Percentiles rank a stretch among this genome's conserved stretches.
phyloP scores from a whole-genome alignment of 139 green algal genomes.

The Picochlorum sp. region DNA sequence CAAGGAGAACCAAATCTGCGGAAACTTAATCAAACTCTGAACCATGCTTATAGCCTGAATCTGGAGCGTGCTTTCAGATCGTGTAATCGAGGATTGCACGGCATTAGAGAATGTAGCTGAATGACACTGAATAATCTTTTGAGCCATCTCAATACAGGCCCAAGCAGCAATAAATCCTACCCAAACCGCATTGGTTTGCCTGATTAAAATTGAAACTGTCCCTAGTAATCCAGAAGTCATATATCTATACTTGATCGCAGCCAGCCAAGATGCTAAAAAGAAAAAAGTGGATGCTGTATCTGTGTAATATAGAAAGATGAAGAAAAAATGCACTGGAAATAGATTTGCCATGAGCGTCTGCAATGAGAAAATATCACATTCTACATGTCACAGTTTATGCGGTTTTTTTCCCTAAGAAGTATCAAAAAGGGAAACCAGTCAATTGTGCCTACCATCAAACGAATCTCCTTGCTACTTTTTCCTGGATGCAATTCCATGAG shows the following conservation, averaged over 20 bases:
- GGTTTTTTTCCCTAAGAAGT: too few relatives aligned
- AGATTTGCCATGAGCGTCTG: slow-evolving; percentile 26
- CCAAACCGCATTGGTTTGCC: slow-evolving; percentile 94
- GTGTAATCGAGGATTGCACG: slow-evolving; percentile 12
- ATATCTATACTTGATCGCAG: not conserved
- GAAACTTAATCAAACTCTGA: too few relatives aligned
- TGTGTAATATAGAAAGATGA: slow-evolving; percentile 84
- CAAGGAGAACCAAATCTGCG: slow-evolving; percentile 7
- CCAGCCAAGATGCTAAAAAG: slow-evolving; percentile 40
- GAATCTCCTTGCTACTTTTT: too few relatives aligned
- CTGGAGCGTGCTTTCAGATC: too few relatives aligned
- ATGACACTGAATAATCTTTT: not conserved
- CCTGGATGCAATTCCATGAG: too few relatives aligned
- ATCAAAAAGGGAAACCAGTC: too few relatives aligned
- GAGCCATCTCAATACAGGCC: not conserved
- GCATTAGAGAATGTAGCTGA: not conserved
- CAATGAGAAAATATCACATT: slow-evolving; percentile 1
- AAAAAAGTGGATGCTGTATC: slow-evolving; percentile 65
- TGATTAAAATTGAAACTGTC: slow-evolving; percentile 44
- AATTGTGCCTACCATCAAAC: too few relatives aligned
- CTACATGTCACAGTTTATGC: not conserved
- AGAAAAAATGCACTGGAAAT: slow-evolving; percentile 83
- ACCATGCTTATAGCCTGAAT: too few relatives aligned
- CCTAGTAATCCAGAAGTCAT: slow-evolving; percentile 19
- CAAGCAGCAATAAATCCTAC: slow-evolving; percentile 41